Evolutionary conservation across 2,329 filamentous ascomycete genomes (phyloP).

Genomic region (Talaromyces sp.): DNA sequence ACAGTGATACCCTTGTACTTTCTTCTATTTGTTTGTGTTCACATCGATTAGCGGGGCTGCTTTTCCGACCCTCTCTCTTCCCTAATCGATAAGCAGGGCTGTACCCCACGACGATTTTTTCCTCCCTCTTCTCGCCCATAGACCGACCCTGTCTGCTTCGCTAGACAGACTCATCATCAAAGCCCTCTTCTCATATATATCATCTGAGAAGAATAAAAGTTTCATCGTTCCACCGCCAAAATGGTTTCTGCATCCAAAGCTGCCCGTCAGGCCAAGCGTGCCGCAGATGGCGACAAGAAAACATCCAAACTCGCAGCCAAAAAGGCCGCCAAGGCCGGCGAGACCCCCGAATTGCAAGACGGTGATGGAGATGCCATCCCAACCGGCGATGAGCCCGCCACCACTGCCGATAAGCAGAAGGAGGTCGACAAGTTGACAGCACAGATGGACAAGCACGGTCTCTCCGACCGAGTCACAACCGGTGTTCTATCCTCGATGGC

Average conservation of each 20-base stretch:
- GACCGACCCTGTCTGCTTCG: slow-evolving; percentile 19
- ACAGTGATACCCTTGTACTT: slow-evolving; percentile 16
- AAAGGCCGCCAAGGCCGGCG: slow-evolving; percentile 45
- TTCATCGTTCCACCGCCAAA: slow-evolving; percentile 26
- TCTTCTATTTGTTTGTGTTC: slow-evolving; percentile 12
- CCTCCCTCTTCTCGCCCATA: slow-evolving; percentile 26
- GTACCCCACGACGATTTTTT: slow-evolving; percentile 23
- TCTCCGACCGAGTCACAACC: slow-evolving; percentile 96
- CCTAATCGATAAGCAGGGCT: slow-evolving; percentile 42
- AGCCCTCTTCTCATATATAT: not conserved
- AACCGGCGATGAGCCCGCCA: slow-evolving; percentile 62
- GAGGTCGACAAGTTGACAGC: slow-evolving; percentile 82
- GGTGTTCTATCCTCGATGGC: slow-evolving; percentile 85
- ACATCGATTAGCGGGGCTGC: slow-evolving; percentile 18
- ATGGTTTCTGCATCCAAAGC: slow-evolving; percentile 69
- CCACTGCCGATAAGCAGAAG: slow-evolving; percentile 67
- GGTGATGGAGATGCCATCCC: slow-evolving; percentile 55
- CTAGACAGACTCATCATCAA: not conserved
- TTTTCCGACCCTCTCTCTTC: slow-evolving; percentile 13
- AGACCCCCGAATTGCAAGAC: slow-evolving; percentile 55
- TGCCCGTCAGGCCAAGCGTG: slow-evolving; percentile 64
- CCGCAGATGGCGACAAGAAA: slow-evolving; percentile 67
- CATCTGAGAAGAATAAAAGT: slow-evolving; percentile 4
- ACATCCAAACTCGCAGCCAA: slow-evolving; percentile 71
- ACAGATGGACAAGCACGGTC: slow-evolving; percentile 92